phyloP scores from a whole-genome alignment of 2,329 filamentous ascomycete species.

The Leptographium procerum region DNA sequence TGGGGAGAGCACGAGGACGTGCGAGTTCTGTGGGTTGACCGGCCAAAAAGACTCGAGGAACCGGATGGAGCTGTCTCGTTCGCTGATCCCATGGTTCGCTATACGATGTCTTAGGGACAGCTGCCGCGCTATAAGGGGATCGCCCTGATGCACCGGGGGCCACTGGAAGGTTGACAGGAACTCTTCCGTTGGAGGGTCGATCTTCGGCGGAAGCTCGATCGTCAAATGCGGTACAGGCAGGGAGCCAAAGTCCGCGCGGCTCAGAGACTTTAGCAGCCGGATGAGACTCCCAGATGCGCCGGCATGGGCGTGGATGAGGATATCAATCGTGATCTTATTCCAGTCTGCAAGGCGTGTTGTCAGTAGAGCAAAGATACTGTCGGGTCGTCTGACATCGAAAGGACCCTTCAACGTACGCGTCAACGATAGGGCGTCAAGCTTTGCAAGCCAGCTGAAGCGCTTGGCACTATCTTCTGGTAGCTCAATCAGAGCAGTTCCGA shows the following conservation, averaged over 20 bases:
- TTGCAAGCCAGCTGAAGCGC: conserved; percentile 64
- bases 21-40: conserved; percentile 45
- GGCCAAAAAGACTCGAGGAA: conserved; percentile 89
- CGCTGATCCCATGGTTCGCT: conserved; percentile 41
- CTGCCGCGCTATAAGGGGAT: conserved; percentile 32
- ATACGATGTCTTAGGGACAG: conserved; percentile 69
- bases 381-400: background rate
- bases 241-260: conserved; percentile 63
- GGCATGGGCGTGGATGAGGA: conserved; percentile 66
- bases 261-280: conserved; percentile 65
- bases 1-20: conserved; percentile 76
- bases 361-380: conserved; percentile 8
- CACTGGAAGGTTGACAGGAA: conserved; percentile 57
- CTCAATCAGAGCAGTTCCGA: conserved; percentile 57
- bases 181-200: conserved; percentile 52
- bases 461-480: conserved; percentile 54
- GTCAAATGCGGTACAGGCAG: conserved; percentile 62
- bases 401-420: conserved; percentile 33
- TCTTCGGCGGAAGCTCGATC: conserved; percentile 64
- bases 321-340: conserved; percentile 68
- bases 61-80: conserved; percentile 61
- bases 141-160: conserved; percentile 39
- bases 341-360: conserved; percentile 43
- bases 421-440: conserved; percentile 62
- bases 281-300: conserved; percentile 63